phyloP scores from a whole-genome alignment of 2,329 filamentous ascomycete genomes.

The Penicillium decumbens region DNA sequence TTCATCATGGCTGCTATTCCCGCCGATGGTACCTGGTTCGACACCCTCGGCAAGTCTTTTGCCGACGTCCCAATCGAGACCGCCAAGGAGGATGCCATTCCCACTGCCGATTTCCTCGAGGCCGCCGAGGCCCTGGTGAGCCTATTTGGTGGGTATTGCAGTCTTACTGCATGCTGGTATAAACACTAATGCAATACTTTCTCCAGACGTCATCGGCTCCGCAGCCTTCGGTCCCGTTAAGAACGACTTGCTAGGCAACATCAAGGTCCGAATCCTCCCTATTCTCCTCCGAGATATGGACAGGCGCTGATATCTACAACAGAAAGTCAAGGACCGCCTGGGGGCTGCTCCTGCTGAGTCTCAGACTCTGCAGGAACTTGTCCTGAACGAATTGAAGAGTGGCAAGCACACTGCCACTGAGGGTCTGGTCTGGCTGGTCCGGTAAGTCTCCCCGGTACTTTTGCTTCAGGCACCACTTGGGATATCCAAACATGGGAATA shows the following conservation, averaged over 20 bases:
- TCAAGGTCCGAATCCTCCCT: constrained; percentile 60
- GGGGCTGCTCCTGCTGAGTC: constrained; percentile 72
- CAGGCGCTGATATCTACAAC: constrained; percentile 13
- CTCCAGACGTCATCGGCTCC: constrained; percentile 55
- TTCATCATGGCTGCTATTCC: constrained; percentile 47
- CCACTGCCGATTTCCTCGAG: constrained; percentile 83
- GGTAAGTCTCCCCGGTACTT: constrained; percentile 53
- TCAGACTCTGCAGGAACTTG: constrained; percentile 78
- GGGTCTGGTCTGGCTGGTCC: constrained; percentile 83
- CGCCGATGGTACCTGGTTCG: constrained; percentile 73
- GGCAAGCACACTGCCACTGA: constrained; percentile 87
- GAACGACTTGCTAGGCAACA: constrained; percentile 82
- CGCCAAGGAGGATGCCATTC: constrained; percentile 69
- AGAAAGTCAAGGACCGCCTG: constrained; percentile 88
- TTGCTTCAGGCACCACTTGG: neutral
- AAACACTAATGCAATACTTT: constrained; percentile 10
- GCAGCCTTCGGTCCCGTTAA: constrained; percentile 87
- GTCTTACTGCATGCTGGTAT: neutral
- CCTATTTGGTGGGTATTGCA: constrained; percentile 67
- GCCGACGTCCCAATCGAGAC: constrained; percentile 71
- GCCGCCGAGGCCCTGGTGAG: constrained; percentile 81
- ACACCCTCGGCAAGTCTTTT: constrained; percentile 80
- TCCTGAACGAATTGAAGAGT: constrained; percentile 78
- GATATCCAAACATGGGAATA: neutral
- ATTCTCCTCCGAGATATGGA: neutral